Percentiles rank a stretch among this genome's conserved stretches.
These are phyloP conservation scores for Porcisia deanei DNA, from an alignment of 208 protist genomes.

Conservation along the genomic window DNA sequence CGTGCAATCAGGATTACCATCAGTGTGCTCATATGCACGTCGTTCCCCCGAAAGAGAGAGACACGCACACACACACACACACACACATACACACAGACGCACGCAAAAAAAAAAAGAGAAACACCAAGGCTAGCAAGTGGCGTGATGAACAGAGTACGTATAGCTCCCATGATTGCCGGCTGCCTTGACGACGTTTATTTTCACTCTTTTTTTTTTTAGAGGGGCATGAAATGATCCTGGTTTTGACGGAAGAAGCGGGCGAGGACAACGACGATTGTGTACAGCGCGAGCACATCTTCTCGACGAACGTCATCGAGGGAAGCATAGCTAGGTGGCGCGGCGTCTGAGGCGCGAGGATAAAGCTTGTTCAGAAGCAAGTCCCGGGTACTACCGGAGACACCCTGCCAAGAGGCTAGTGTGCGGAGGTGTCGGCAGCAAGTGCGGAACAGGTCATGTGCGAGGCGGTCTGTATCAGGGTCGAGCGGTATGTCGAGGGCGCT, in stretches of 20 bases:
- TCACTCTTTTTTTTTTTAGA: conserved; percentile 24
- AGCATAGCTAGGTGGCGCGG: conserved; percentile 33
- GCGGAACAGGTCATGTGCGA: conserved; percentile 71
- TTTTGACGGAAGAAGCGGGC: conserved; percentile 83
- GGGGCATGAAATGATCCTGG: conserved; percentile 76
- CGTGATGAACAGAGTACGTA: too few species aligned
- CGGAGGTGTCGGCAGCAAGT: conserved; percentile 67
- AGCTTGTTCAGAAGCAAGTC: conserved; percentile 47
- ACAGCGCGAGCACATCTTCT: conserved; percentile 71
- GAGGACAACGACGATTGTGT: conserved; percentile 72
- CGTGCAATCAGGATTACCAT: too few species aligned
- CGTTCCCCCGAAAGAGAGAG: too few species aligned
- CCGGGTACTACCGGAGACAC: conserved; percentile 43
- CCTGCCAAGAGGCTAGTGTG: conserved; percentile 44
- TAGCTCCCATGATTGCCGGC: not conserved
- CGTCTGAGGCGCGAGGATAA: not conserved
- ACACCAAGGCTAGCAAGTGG: not conserved
- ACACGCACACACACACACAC: not conserved
- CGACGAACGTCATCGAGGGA: conserved; percentile 42
- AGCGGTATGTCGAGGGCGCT: conserved; percentile 69
- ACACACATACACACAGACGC: not conserved
- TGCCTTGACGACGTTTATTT: not conserved
- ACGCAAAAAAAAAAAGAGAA: not conserved
- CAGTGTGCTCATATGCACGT: too few species aligned
- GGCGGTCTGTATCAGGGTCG: conserved; percentile 77